Evolutionary conservation across 192 early-diverging fungal genomes (phyloP).

Genomic region (Allomyces macrogynus): DNA sequence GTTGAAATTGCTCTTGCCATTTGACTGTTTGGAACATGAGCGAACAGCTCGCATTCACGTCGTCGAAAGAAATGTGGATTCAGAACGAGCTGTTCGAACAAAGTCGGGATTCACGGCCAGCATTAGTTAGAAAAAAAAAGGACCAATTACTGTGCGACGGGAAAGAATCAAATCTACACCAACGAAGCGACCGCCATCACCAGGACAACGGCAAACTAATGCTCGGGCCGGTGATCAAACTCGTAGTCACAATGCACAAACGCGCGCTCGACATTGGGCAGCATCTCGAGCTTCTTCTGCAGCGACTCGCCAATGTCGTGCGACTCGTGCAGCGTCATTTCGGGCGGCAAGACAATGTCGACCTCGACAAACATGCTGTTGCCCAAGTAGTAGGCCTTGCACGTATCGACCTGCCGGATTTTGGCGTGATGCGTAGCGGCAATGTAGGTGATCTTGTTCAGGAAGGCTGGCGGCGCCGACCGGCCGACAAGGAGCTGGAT

Average conservation of each 20-base stretch:
- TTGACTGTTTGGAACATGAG: too few species aligned
- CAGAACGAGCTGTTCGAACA: too few species aligned
- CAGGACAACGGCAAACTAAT: slow-evolving; percentile 7
- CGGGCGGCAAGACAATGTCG: slow-evolving; percentile 79
- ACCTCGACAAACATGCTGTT: slow-evolving; percentile 83
- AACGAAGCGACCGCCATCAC: slow-evolving; percentile 1
- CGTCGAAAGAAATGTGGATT: too few species aligned
- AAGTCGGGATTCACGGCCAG: too few species aligned
- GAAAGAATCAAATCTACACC: slow-evolving; percentile 3
- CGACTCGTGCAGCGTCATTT: slow-evolving; percentile 52
- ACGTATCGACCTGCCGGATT: slow-evolving; percentile 51
- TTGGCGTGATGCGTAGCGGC: slow-evolving; percentile 52
- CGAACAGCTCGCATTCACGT: too few species aligned
- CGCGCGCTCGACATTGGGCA: slow-evolving; percentile 72
- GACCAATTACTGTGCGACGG: neutral
- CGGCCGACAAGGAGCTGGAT: slow-evolving; percentile 60
- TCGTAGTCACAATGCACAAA: slow-evolving; percentile 94
- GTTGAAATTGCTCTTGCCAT: too few species aligned
- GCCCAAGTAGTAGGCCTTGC: slow-evolving; percentile 72
- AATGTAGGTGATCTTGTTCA: slow-evolving; percentile 70
- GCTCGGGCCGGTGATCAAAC: slow-evolving; percentile 60
- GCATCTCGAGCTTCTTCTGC: slow-evolving; percentile 66
- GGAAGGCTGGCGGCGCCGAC: slow-evolving; percentile 54
- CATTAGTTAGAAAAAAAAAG: too few species aligned
- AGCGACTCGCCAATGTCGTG: slow-evolving; percentile 85